Evolutionary conservation across 805 yeast species (phyloP).

Genomic region (Schwanniomyces yamadae): DNA sequence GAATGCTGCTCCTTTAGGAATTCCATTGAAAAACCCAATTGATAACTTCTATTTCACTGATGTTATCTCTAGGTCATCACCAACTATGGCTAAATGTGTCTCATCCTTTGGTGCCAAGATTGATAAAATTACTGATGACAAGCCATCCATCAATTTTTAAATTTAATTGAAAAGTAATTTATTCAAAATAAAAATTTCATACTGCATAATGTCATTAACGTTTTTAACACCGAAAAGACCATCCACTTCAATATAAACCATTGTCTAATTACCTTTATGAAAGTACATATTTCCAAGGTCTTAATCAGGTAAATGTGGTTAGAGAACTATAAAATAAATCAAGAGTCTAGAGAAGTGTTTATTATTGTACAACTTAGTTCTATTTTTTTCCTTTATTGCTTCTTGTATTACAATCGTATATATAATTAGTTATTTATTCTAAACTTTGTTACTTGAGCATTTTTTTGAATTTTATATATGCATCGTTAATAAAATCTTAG

Average conservation of each 20-base stretch:
- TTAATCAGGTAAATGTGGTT: too few relatives aligned
- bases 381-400: slow-evolving; percentile 1
- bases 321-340: too few relatives aligned
- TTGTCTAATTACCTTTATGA: too few relatives aligned
- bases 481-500: background rate
- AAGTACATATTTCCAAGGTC: too few relatives aligned
- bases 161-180: slow-evolving; percentile 1
- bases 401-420: slow-evolving; percentile 3
- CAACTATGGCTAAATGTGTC: slow-evolving; percentile 88
- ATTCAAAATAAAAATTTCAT: slow-evolving; percentile 3
- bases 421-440: slow-evolving; percentile 6
- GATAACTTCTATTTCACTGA: slow-evolving; percentile 86
- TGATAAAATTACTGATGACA: slow-evolving; percentile 54
- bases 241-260: background rate
- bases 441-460: slow-evolving; percentile 5
- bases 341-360: background rate
- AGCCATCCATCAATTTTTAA: slow-evolving; percentile 39
- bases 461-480: slow-evolving; percentile 5
- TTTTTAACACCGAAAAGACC: slow-evolving; percentile 1
- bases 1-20: slow-evolving; percentile 39
- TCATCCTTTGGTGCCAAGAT: slow-evolving; percentile 66
- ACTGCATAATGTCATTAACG: slow-evolving; percentile 8
- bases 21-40: slow-evolving; percentile 65
- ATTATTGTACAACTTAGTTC: background rate
- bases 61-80: slow-evolving; percentile 81